Evolutionary conservation across 305 asterid species (phyloP).

Genomic region (Rubia tinctorum): DNA sequence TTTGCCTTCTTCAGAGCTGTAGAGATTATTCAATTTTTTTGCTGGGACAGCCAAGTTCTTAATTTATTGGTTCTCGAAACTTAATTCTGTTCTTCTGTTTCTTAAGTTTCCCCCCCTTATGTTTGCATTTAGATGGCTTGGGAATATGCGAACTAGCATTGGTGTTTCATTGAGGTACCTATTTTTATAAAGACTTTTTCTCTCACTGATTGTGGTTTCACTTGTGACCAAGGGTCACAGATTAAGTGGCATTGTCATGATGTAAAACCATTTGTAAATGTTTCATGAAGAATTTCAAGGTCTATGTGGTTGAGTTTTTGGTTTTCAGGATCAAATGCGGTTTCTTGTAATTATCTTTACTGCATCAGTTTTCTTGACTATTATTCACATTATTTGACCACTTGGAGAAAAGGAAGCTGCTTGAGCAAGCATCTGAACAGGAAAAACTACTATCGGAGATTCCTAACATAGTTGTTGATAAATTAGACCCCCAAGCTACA

Average conservation of each 20-base stretch:
- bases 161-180: background rate
- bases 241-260: background rate
- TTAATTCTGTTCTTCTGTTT: background rate
- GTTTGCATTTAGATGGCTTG: background rate
- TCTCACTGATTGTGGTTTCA: background rate
- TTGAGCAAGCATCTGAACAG: slow-evolving; percentile 65
- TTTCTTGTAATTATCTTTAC: slow-evolving; percentile 9
- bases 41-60: background rate
- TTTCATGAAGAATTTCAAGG: background rate
- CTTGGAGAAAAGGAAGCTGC: slow-evolving; percentile 63
- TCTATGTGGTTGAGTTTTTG: background rate
- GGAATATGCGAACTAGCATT: background rate
- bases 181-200: background rate
- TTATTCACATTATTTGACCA: slow-evolving; percentile 54
- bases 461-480: slow-evolving; percentile 79
- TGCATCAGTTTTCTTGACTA: slow-evolving; percentile 48
- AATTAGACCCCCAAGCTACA: slow-evolving; percentile 46
- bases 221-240: background rate
- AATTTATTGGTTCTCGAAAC: slow-evolving; percentile 3
- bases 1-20: background rate
- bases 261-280: background rate
- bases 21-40: background rate
- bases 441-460: slow-evolving; percentile 49
- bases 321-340: background rate
- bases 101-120: background rate